phyloP scores from a whole-genome alignment of 805 yeast genomes.

The Cyberlindnera maritima region DNA sequence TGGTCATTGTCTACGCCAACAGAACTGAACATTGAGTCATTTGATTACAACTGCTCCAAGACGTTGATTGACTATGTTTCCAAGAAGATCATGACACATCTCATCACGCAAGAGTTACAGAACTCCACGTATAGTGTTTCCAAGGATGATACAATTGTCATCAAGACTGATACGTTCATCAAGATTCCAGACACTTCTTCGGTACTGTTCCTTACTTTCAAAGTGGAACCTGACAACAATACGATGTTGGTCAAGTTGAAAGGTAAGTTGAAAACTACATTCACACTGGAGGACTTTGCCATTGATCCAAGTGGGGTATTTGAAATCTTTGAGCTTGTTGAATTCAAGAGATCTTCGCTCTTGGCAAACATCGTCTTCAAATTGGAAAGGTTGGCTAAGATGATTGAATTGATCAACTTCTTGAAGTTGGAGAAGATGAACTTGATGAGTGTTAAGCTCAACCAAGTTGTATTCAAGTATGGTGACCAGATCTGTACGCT shows the following conservation, averaged over 20 bases:
- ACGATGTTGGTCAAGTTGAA: slow-evolving; percentile 31
- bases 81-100: slow-evolving; percentile 20
- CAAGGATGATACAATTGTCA: slow-evolving; percentile 23
- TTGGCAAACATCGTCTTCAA: slow-evolving; percentile 19
- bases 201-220: slow-evolving; percentile 32
- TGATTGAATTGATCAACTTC: slow-evolving; percentile 25
- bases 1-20: slow-evolving; percentile 9
- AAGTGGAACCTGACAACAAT: slow-evolving; percentile 21
- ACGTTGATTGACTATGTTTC: slow-evolving; percentile 13
- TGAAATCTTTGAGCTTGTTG: slow-evolving; percentile 20
- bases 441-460: slow-evolving; percentile 25
- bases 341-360: slow-evolving; percentile 16
- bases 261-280: slow-evolving; percentile 30
- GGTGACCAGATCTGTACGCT: slow-evolving; percentile 23
- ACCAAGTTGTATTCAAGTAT: slow-evolving; percentile 27
- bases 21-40: slow-evolving; percentile 14
- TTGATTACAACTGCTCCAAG: slow-evolving; percentile 27
- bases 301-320: slow-evolving; percentile 21
- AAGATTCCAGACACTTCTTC: slow-evolving; percentile 36
- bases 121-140: slow-evolving; percentile 8
- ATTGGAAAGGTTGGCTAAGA: slow-evolving; percentile 23
- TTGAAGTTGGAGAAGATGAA: slow-evolving; percentile 22
- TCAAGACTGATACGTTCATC: slow-evolving; percentile 36
- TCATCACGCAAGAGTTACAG: slow-evolving; percentile 17
- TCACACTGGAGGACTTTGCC: slow-evolving; percentile 20